Evolutionary conservation across 257 asterid genomes (phyloP).

Genomic region (Hygrophila difformis): DNA sequence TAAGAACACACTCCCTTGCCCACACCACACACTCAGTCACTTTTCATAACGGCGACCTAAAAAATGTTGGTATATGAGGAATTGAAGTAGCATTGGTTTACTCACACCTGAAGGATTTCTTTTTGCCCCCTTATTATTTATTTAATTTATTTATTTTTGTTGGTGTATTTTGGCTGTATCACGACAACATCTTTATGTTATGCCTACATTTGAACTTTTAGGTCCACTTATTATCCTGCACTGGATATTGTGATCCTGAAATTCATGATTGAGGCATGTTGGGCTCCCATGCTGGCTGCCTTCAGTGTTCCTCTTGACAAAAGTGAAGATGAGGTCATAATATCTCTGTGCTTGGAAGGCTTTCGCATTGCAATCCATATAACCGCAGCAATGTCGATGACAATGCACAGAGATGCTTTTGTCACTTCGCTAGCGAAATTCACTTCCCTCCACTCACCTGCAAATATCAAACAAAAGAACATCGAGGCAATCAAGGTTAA

Average conservation of each 20-base stretch:
- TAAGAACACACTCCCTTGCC: no score
- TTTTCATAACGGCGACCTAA: no score
- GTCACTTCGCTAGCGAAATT: slow-evolving; percentile 92
- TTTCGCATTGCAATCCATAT: slow-evolving; percentile 84
- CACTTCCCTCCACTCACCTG: slow-evolving; percentile 97
- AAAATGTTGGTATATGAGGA: no score
- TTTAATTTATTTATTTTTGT: no score
- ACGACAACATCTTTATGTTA: no score
- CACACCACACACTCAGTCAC: no score
- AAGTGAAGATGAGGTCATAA: slow-evolving; percentile 73
- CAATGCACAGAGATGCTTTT: slow-evolving; percentile 97
- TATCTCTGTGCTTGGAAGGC: slow-evolving; percentile 85
- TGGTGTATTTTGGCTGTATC: no score
- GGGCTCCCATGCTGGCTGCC: slow-evolving; percentile 99
- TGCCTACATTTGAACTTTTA: no score
- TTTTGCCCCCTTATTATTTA: no score
- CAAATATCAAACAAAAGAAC: slow-evolving; percentile 88
- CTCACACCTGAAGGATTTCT: neutral
- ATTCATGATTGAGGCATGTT: slow-evolving; percentile 98
- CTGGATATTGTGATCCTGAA: slow-evolving; percentile 84
- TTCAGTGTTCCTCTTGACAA: slow-evolving; percentile 97
- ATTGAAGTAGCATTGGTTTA: slow-evolving; percentile 6
- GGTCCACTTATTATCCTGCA: slow-evolving; percentile 97
- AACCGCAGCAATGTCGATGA: slow-evolving; percentile 96
- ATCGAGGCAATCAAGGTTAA: slow-evolving; percentile 93